Conservation (phyloP, 202 grass and related monocot genomes). For the Cymbopogon flexuosus region DNA sequence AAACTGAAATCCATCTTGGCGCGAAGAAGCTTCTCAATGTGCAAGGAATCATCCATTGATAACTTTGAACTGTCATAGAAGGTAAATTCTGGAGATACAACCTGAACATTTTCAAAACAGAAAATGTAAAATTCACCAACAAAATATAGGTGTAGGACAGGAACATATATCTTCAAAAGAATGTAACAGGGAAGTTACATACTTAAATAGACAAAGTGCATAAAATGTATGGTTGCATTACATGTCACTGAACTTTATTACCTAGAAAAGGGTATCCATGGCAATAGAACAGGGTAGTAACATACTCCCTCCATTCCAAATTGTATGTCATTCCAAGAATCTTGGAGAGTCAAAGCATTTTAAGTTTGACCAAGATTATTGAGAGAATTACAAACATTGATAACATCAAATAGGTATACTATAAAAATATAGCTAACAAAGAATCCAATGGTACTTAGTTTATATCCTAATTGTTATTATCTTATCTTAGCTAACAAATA, state of each 20-base stretch:
- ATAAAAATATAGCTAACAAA: no score
- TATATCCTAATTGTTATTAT: no score
- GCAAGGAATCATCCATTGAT: conserved; percentile 79
- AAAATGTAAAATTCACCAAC: conserved; percentile 17
- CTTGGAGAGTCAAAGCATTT: no score
- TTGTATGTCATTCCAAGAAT: no score
- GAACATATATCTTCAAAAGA: conserved; percentile 14
- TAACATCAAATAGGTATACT: no score
- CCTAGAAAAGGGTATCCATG: neutral
- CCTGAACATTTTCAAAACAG: conserved; percentile 49
- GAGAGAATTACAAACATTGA: no score
- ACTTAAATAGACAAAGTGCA: neutral
- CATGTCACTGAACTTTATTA: neutral
- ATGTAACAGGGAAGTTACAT: neutral
- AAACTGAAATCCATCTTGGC: conserved; percentile 95
- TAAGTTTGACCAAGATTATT: no score
- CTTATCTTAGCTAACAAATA: no score
- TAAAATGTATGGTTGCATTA: neutral
- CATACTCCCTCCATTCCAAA: no score
- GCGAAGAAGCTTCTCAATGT: conserved; percentile 93
- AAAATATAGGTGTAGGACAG: neutral
- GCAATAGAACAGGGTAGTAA: neutral
- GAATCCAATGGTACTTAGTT: no score
- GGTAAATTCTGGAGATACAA: conserved; percentile 88
- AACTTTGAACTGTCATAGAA: conserved; percentile 93